Conservation (phyloP, 768 basidiomycete genomes). For the Rickenella mellea region DNA sequence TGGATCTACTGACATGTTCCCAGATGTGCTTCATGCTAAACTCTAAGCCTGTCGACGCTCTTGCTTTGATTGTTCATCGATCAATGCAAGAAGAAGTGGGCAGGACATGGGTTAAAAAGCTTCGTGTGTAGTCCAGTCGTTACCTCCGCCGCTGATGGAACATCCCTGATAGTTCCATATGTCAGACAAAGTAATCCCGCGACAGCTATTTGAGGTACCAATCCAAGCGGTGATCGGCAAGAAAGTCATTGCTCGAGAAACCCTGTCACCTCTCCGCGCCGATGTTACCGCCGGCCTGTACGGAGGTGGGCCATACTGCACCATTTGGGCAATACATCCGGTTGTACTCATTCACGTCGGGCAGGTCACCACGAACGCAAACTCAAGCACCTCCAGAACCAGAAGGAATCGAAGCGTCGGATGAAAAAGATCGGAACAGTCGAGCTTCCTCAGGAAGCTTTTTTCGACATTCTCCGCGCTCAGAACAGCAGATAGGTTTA, state of each 20-base stretch:
- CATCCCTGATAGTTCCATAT: not conserved
- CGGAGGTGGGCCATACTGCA: conserved; percentile 45
- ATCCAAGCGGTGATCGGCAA: conserved; percentile 90
- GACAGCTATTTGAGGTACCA: conserved; percentile 88
- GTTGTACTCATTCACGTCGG: conserved; percentile 5
- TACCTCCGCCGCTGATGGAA: not conserved
- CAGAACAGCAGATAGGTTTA: conserved; percentile 23
- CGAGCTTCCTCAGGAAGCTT: conserved; percentile 90
- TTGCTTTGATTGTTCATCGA: conserved; percentile 85
- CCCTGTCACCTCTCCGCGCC: conserved; percentile 72
- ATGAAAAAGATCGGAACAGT: conserved; percentile 87
- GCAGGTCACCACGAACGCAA: conserved; percentile 88
- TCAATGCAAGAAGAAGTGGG: conserved; percentile 70
- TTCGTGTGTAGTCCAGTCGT: conserved; percentile 46
- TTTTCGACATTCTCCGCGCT: conserved; percentile 79
- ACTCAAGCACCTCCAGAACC: conserved; percentile 77
- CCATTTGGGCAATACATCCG: not conserved
- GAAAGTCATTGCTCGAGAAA: conserved; percentile 85
- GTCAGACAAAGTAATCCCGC: conserved; percentile 82
- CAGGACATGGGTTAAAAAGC: conserved; percentile 81
- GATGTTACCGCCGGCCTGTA: conserved; percentile 94
- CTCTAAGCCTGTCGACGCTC: conserved; percentile 81
- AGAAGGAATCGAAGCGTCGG: conserved; percentile 85
- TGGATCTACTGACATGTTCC: conserved; percentile 1
- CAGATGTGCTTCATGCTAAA: conserved; percentile 92